Percentiles rank a stretch among this genome's conserved stretches.
Conservation (phyloP, 805 yeast genomes). For the Blastobotrys attinorum region DNA sequence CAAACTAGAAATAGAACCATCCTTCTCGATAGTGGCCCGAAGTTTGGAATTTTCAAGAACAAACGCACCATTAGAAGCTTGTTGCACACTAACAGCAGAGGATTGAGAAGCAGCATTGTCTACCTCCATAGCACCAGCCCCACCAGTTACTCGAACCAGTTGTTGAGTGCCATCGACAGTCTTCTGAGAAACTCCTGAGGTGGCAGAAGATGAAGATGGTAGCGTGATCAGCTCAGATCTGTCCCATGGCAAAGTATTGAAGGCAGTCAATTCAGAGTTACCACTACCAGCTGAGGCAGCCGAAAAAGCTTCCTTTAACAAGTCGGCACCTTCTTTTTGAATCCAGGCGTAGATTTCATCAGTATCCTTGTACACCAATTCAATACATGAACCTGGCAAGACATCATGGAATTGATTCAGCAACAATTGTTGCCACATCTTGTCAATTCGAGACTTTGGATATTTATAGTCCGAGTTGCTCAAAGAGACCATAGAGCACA, state of each 20-base stretch:
- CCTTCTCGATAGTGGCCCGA: conserved; percentile 44
- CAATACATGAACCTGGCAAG: conserved; percentile 92
- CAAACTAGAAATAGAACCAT: conserved; percentile 58
- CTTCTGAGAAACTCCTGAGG: background rate
- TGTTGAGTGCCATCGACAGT: background rate
- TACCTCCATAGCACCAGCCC: background rate
- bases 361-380: conserved; percentile 87
- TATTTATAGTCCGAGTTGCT: conserved; percentile 49
- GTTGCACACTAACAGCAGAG: conserved; percentile 32
- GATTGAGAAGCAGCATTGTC: conserved; percentile 2
- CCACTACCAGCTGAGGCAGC: conserved; percentile 24
- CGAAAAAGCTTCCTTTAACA: conserved; percentile 45
- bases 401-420: conserved; percentile 96
- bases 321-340: conserved; percentile 41
- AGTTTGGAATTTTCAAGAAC: conserved; percentile 55
- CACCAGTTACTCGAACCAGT: background rate
- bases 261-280: conserved; percentile 14
- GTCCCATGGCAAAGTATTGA: conserved; percentile 62
- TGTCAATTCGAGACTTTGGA: conserved; percentile 60
- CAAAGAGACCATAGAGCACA: conserved; percentile 70
- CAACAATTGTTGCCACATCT: conserved; percentile 79
- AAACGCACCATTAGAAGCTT: conserved; percentile 35
- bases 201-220: conserved; percentile 12
- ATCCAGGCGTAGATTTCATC: conserved; percentile 66
- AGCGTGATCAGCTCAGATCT: conserved; percentile 41